Conservation (phyloP, 345 rosid genomes). For the Atalantia buxifolia region DNA sequence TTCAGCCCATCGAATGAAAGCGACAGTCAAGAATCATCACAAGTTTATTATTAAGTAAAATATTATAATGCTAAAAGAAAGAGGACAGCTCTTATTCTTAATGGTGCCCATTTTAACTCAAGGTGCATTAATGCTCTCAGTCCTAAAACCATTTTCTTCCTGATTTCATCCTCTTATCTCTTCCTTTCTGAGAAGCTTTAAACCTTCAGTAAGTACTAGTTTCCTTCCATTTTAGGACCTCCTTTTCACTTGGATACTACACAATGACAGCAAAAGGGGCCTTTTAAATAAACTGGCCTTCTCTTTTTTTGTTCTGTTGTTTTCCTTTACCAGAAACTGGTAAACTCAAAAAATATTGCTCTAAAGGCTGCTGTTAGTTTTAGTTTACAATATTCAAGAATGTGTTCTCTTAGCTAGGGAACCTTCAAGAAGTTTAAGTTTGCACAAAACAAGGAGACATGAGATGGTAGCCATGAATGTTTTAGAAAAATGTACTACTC, state of each 20-base stretch:
- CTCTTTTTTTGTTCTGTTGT: neutral
- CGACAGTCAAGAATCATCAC: neutral
- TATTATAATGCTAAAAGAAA: neutral
- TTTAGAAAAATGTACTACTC: neutral
- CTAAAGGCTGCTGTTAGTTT: neutral
- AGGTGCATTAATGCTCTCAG: neutral
- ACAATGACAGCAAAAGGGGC: neutral
- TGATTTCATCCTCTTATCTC: neutral
- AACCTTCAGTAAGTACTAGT: neutral
- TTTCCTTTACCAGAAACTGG: too few species aligned
- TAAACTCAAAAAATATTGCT: neutral
- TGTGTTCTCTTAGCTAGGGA: neutral
- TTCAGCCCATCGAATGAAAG: neutral
- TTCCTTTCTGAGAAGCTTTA: neutral
- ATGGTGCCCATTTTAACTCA: neutral
- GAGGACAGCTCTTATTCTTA: neutral
- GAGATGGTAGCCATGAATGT: neutral
- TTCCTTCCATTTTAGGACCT: neutral
- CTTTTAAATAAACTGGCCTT: neutral
- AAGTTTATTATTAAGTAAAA: neutral
- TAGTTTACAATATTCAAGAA: neutral
- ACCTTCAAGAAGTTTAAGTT: neutral
- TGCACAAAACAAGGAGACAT: neutral
- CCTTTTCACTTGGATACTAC: neutral
- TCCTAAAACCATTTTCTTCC: neutral